phyloP scores from a whole-genome alignment of 108 stramenopile genomes.

The Nitzschia sp. region DNA sequence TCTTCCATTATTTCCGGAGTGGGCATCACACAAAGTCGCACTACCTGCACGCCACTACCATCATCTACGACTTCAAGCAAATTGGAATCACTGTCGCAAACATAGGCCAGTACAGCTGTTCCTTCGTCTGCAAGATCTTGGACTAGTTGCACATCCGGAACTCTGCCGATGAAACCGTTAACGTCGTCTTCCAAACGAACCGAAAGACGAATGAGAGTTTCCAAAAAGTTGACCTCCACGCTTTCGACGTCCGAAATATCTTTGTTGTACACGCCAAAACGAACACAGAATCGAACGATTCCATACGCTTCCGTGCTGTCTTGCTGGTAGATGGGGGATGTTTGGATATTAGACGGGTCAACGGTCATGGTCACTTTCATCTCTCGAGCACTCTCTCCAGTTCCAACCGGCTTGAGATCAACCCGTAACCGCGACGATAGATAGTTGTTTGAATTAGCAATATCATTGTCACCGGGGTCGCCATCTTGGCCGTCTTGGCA shows the following conservation, averaged over 20 bases:
- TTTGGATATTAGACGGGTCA: neutral
- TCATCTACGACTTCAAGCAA: neutral
- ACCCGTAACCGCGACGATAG: neutral
- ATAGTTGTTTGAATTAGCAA: neutral
- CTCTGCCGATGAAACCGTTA: neutral
- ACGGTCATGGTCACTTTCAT: constrained; percentile 2
- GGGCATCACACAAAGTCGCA: constrained; percentile 8
- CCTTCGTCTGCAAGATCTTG: neutral
- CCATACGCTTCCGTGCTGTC: neutral
- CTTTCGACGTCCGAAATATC: neutral
- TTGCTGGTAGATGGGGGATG: neutral
- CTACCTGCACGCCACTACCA: neutral
- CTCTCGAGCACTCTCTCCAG: neutral
- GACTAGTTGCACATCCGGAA: neutral
- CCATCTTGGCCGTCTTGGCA: neutral
- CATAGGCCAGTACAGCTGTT: neutral
- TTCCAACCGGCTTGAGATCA: constrained; percentile 1
- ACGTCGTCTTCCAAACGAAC: neutral
- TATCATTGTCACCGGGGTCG: too few species aligned
- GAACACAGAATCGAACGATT: constrained; percentile 6
- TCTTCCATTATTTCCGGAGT: neutral
- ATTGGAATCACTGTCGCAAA: constrained; percentile 14
- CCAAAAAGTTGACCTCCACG: constrained; percentile 9
- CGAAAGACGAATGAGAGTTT: neutral
- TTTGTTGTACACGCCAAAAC: constrained; percentile 7